phyloP scores from a whole-genome alignment of 495 filamentous ascomycete genomes.

The Neurospora sp. region DNA sequence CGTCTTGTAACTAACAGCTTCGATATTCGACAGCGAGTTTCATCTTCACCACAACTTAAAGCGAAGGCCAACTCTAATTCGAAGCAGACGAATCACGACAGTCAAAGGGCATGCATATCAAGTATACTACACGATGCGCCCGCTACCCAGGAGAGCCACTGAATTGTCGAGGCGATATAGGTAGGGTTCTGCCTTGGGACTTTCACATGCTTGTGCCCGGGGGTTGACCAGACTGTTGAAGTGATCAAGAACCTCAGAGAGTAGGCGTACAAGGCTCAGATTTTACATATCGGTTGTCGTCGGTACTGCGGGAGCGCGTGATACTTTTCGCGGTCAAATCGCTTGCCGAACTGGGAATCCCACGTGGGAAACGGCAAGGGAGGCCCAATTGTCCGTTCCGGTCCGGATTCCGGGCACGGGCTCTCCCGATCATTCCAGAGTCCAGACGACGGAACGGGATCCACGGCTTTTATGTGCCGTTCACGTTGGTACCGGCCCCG shows the following conservation, averaged over 20 bases:
- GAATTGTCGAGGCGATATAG: background rate
- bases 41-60: background rate
- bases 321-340: background rate
- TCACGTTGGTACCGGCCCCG: background rate
- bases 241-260: background rate
- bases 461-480: background rate
- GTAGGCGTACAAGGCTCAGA: background rate
- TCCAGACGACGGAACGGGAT: background rate
- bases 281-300: background rate
- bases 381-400: background rate
- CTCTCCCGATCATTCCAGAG: background rate
- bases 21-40: background rate
- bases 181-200: background rate
- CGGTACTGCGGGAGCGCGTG: background rate
- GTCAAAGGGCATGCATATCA: background rate
- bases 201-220: background rate
- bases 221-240: background rate
- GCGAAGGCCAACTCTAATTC: background rate
- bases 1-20: background rate
- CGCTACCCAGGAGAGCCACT: background rate
- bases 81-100: background rate
- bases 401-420: background rate
- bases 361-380: background rate
- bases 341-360: background rate
- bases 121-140: background rate